Evolutionary conservation across 495 filamentous ascomycete genomes (phyloP), one percentile per base, ranked within the genome.

Genomic region (Parachaetomium inaequale): DNA sequence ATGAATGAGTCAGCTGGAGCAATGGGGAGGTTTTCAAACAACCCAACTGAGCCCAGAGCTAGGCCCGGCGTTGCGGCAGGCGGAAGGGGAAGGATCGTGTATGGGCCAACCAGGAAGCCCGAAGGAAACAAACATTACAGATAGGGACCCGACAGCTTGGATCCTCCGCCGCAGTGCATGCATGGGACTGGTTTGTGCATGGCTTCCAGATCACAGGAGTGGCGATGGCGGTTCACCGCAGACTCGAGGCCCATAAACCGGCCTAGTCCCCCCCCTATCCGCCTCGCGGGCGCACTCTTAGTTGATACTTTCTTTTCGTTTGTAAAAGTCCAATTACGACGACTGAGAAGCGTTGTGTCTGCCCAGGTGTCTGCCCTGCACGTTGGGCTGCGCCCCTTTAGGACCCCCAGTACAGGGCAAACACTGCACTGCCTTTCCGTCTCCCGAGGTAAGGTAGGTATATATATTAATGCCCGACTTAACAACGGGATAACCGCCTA

Each of bases 201-300:
- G n/a, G 29, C 50, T 26, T 36, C 17, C 4, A 12, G n/a, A 19
- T 55, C 52, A 55, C 52, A 34, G 52, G 52, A 55, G 34, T 55
- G 52, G 52, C 34, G 3, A 7, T 4, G 34, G 15, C 52, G 23
- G 21, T 23, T 36, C 38, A 38, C 31, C 38, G 17, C n/a, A 25
- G 7, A 2, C 26, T 49, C 8, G 23, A 12, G 15, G 49, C 15
- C 49, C 26, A 19, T 19, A 19, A 32, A 2, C 49, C 28, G 14
- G 49, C 28, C 49, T 6, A 31, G 25, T 53, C 21, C 28, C 19
- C 21, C 2, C 7, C n/a, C 15, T 7, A 25, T 40, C 32, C 14
- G 52, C 21, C 52, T 55, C 17, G 23, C 32, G 12, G 52, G 34
- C 31, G 2, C 52, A 36, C n/a, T 25, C 3, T 55, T 17, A 7